Base-by-base conservation (phyloP, 164 flowering plant genomes). In the Stephania cephalantha region DNA sequence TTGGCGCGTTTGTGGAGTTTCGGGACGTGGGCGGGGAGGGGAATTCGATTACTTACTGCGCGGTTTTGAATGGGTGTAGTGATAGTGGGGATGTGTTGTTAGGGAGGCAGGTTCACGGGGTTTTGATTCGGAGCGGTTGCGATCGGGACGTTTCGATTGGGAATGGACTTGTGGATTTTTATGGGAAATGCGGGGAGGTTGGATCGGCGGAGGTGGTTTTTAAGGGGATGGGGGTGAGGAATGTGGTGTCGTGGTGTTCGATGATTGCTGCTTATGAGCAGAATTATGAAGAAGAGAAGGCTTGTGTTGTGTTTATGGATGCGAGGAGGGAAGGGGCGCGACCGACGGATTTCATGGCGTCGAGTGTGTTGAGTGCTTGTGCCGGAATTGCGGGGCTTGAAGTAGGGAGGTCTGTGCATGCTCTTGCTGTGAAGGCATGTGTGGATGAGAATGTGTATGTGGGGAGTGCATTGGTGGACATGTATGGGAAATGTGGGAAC, bases 401-500 rank as follows among this genome's bases (percentile, higher is more conserved):
- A 66, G 73, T 85, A 22, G 97, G 97, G 29, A 85, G 86, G 79
- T 85, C 88, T 20, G 85, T 89, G 66, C 97, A 94, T 72, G 90
- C 87, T 6, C 77, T 89, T 30, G 92, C 95, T 29, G 91, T 87
- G 31, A 92, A 92, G 78, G 88, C 88, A 5, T 88, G 97, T 71
- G 82, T 88, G 13, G 93, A 86, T 63, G 83, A 72, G 64, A 87
- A 90, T 77, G 74, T 91, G 17, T 90, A 84, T 79, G 98, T 94
- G 9, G 97, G 92, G 5, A 89, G 94, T 80, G 90, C 98, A 0
- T 87, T 94, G n/a, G 93, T 92, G 50, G 97, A 92, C 84, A 90
- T 94, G 97, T 94, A 94, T 83, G 97, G 91, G 6, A 92, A 92
- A 80, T 91, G 97, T 81, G 98, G 97, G 53, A 86, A 90, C 71